phyloP scores from a whole-genome alignment of 2,329 filamentous ascomycete genomes.

The Colletotrichum salicis region DNA sequence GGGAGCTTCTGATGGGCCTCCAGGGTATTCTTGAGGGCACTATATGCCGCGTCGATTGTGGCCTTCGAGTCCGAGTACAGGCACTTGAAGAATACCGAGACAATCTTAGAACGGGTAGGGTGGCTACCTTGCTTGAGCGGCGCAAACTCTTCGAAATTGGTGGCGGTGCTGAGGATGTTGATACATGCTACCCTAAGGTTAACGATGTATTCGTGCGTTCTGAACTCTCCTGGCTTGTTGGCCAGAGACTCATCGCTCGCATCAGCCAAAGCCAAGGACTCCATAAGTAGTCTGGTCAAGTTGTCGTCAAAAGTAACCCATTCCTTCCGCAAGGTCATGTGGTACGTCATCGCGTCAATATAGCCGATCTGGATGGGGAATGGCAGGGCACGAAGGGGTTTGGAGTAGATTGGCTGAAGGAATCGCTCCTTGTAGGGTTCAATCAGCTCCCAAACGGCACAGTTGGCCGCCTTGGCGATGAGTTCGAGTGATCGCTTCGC shows the following conservation, averaged over 20 bases:
- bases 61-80: constrained; percentile 92
- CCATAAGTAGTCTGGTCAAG: constrained; percentile 88
- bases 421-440: constrained; percentile 90
- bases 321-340: constrained; percentile 86
- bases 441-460: constrained; percentile 87
- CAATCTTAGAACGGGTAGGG: constrained; percentile 75
- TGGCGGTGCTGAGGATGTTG: constrained; percentile 90
- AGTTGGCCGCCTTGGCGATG: constrained; percentile 80
- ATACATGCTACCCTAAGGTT: constrained; percentile 93
- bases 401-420: constrained; percentile 92
- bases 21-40: constrained; percentile 87
- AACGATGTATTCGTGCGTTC: constrained; percentile 95
- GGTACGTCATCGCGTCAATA: constrained; percentile 97
- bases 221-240: constrained; percentile 91
- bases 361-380: constrained; percentile 97
- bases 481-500: constrained; percentile 84
- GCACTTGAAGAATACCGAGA: constrained; percentile 97
- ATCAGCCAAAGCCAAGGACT: constrained; percentile 92
- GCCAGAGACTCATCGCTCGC: constrained; percentile 93
- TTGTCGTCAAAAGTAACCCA: constrained; percentile 94
- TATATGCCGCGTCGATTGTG: constrained; percentile 93
- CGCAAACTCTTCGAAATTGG: constrained; percentile 91
- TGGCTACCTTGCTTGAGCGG: constrained; percentile 72
- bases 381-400: constrained; percentile 90
- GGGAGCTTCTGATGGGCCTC: constrained; percentile 90